phyloP scores from a whole-genome alignment of 371 early-diverging fungal species.

The Batkoa obscura region DNA sequence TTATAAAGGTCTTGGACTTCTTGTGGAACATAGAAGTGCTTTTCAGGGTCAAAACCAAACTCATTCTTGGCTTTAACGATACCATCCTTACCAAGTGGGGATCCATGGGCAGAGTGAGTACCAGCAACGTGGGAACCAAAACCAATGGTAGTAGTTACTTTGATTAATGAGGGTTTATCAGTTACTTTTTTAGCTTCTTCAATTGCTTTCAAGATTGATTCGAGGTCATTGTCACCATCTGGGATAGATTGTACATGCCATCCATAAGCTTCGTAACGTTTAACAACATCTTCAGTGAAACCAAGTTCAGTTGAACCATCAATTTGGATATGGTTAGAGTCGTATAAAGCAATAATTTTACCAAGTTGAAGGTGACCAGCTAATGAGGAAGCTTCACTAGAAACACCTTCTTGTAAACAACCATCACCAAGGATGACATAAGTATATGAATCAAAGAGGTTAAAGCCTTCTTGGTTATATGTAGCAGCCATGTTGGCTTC shows the following conservation, averaged over 20 bases:
- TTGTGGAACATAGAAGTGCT: conserved; percentile 50
- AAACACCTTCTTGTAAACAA: conserved; percentile 98
- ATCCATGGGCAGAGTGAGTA: conserved; percentile 76
- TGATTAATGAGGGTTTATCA: conserved; percentile 78
- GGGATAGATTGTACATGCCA: conserved; percentile 73
- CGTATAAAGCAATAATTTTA: conserved; percentile 93
- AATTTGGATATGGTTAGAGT: conserved; percentile 92
- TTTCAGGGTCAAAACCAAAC: conserved; percentile 64
- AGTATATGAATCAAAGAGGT: conserved; percentile 67
- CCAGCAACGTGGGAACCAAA: conserved; percentile 79
- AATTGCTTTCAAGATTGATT: conserved; percentile 48
- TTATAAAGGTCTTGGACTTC: conserved; percentile 42
- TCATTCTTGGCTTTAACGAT: conserved; percentile 67
- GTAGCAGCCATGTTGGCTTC: conserved; percentile 72
- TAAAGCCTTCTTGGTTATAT: conserved; percentile 73
- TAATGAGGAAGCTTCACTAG: conserved; percentile 90
- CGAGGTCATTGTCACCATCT: conserved; percentile 72
- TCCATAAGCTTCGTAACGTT: conserved; percentile 85
- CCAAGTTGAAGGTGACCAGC: conserved; percentile 94
- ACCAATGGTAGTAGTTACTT: conserved; percentile 66
- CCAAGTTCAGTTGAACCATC: conserved; percentile 81
- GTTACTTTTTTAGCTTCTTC: conserved; percentile 61
- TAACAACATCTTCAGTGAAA: conserved; percentile 84
- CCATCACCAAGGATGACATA: conserved; percentile 95
- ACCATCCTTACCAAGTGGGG: conserved; percentile 80